Base-by-base conservation (phyloP, 2,329 filamentous ascomycete species). In the Diaporthe capsici region DNA sequence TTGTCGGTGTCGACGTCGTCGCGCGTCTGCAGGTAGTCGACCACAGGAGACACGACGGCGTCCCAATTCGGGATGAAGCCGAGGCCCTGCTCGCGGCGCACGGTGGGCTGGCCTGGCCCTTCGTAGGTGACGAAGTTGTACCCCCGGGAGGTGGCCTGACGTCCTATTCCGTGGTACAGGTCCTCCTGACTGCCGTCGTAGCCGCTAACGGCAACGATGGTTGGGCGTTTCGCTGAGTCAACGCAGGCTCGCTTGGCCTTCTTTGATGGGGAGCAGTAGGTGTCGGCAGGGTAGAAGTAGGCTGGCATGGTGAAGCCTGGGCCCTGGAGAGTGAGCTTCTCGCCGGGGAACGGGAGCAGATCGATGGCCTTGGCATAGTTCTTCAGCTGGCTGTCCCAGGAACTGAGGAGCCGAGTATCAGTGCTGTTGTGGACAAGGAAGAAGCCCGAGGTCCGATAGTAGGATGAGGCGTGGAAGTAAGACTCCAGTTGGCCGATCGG, bases 31-130 rank as follows among this genome's bases (percentile, higher is more conserved):
- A 84, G 67, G 31, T 84, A 84, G 79, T 88, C 85, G 0, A 88
- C 79, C 1, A 87, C 79, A 0, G 85, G 86, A 0, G 81, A 83
- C 4, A 85, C 80, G 0, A 85, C 86, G 5, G 75, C 79, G 77
- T 85, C 84, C 86, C 86, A 88, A 31, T 87, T 80, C 0, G 81
- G 82, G 20, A 85, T 86, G 77, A 88, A 88, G 7, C 84, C 85
- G 2, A 87, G 58, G 5, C 81, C 78, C 55, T 88, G 84, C 0
- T 84, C 75, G 0, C 87, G 83, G 12, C 84, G 83, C 2, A 86
- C 84, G 0, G 81, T 84, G 2, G 82, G 81, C 77, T 88, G 87
- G 0, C 87, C 87, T 0, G 87, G 87, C 0, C 87, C 87, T 63
- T 88, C 87, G 76, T 86, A 88, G 0, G 84, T 84, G 22, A 88